These are phyloP conservation scores for Oryza coarctata DNA, from an alignment of 176 grass and related monocot genomes.

Conservation along the genomic window DNA sequence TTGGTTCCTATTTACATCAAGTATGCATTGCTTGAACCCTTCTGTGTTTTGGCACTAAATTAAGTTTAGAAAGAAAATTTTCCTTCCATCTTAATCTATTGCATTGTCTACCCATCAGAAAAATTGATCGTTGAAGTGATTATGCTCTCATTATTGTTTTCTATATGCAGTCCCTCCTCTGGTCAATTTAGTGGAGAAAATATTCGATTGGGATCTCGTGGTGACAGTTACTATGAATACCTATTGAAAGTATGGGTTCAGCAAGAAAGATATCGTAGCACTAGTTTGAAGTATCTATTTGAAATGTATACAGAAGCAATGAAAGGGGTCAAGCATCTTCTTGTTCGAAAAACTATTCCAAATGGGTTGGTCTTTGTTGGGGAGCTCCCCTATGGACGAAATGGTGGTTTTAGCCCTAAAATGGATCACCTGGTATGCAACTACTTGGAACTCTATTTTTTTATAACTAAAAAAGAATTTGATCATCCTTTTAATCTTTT, in stretches of 20 bases:
- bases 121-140: slow-evolving; percentile 13
- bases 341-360: slow-evolving; percentile 87
- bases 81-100: slow-evolving; percentile 16
- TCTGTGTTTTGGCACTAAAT: slow-evolving; percentile 15
- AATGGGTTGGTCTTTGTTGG: slow-evolving; percentile 92
- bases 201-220: slow-evolving; percentile 91
- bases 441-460: background rate
- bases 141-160: slow-evolving; percentile 34
- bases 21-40: slow-evolving; percentile 41
- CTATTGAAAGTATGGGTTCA: slow-evolving; percentile 96
- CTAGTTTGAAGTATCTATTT: slow-evolving; percentile 74
- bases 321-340: slow-evolving; percentile 89
- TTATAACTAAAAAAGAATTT: background rate
- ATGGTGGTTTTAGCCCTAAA: slow-evolving; percentile 85
- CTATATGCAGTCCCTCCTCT: slow-evolving; percentile 67
- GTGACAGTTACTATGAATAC: slow-evolving; percentile 99
- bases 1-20: slow-evolving; percentile 94
- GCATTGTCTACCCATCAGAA: slow-evolving; percentile 19
- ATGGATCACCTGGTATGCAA: slow-evolving; percentile 97
- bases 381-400: slow-evolving; percentile 77
- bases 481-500: background rate
- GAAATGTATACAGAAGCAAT: slow-evolving; percentile 93
- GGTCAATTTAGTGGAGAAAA: slow-evolving; percentile 94
- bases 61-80: background rate
- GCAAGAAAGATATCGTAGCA: slow-evolving; percentile 58